Conservation (phyloP, 805 yeast genomes). For the Candida ipomoeae region DNA sequence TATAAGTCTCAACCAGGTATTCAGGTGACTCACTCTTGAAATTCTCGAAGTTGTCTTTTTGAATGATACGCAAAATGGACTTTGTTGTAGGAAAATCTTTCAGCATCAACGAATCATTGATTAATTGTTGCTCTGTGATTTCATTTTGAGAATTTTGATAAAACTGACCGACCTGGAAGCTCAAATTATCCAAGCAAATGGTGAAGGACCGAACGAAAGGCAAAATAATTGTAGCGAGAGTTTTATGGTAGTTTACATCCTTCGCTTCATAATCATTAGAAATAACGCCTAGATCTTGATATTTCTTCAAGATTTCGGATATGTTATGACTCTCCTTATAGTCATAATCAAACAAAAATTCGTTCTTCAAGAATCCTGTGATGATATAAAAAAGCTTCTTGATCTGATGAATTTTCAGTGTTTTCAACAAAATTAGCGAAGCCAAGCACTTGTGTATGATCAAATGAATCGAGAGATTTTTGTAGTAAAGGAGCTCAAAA, state of each 20-base stretch:
- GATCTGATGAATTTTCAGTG: constrained; percentile 17
- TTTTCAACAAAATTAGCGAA: constrained; percentile 40
- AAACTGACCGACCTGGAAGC: constrained; percentile 8
- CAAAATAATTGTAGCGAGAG: constrained; percentile 26
- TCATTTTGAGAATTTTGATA: constrained; percentile 7
- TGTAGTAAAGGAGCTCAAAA: constrained; percentile 54
- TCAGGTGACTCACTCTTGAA: constrained; percentile 14
- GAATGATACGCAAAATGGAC: constrained; percentile 14
- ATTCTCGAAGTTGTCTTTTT: constrained; percentile 14
- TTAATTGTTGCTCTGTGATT: constrained; percentile 22
- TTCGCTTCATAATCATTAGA: constrained; percentile 18
- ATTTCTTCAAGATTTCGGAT: constrained; percentile 22
- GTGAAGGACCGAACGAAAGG: constrained; percentile 35
- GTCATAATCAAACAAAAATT: constrained; percentile 41
- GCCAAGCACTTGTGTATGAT: constrained; percentile 49
- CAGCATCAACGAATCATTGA: constrained; percentile 21
- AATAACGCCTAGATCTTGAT: constrained; percentile 15
- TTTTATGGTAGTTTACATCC: constrained; percentile 22
- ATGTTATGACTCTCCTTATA: constrained; percentile 28
- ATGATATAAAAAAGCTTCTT: constrained; percentile 30
- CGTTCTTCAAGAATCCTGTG: constrained; percentile 38
- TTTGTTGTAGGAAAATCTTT: constrained; percentile 19
- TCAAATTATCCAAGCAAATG: constrained; percentile 25
- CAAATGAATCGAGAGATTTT: constrained; percentile 53
- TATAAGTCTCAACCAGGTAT: constrained; percentile 30